Conservation (phyloP, 2,329 filamentous ascomycete genomes). For the Aspergillus transmontanensis region DNA sequence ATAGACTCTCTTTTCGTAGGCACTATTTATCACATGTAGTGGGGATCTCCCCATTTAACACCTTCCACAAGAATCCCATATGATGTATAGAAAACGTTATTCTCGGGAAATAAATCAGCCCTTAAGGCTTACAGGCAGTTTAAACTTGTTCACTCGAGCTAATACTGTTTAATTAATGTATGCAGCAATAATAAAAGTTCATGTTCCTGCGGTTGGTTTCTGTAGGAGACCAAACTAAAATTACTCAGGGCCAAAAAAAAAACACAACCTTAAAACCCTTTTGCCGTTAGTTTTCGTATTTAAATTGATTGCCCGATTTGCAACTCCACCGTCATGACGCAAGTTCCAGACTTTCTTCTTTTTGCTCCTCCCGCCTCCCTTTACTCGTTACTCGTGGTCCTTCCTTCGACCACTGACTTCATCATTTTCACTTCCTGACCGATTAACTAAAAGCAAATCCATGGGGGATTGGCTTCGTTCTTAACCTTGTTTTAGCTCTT, state of each 20-base stretch:
- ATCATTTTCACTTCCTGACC: neutral
- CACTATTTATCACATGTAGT: neutral
- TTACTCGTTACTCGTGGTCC: neutral
- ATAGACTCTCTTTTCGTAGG: neutral
- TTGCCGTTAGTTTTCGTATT: neutral
- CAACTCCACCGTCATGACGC: slow-evolving; percentile 9
- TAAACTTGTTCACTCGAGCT: neutral
- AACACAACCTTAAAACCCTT: neutral
- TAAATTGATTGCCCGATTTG: neutral
- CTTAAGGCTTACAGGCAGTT: neutral
- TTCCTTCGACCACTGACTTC: neutral
- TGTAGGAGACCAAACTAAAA: neutral
- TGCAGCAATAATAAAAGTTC: neutral
- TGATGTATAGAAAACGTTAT: neutral
- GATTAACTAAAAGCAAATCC: neutral
- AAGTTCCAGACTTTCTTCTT: slow-evolving; percentile 4
- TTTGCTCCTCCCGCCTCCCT: neutral
- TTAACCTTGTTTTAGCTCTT: slow-evolving; percentile 2
- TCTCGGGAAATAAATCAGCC: neutral
- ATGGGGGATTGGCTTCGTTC: neutral
- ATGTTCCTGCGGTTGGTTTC: neutral
- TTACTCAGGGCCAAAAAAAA: neutral
- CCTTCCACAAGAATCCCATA: neutral
- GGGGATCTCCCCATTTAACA: neutral
- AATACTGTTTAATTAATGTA: neutral